Conservation (phyloP, 2,329 filamentous ascomycete species). For the Epichloe gansuensis region DNA sequence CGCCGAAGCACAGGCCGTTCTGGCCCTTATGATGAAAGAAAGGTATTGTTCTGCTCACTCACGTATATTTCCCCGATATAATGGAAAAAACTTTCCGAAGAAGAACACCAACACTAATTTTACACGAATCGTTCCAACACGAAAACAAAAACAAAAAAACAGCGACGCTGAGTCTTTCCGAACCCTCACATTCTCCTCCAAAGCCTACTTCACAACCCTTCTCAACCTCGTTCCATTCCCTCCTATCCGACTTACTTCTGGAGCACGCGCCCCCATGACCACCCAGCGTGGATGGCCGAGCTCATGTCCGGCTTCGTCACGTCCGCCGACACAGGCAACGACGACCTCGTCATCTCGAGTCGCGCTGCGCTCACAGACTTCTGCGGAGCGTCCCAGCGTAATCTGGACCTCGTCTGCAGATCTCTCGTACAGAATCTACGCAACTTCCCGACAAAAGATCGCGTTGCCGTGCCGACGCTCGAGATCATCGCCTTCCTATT, state of each 20-base stretch:
- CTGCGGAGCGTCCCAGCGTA: slow-evolving; percentile 28
- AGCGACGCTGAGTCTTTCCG: slow-evolving; percentile 26
- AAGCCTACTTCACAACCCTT: slow-evolving; percentile 44
- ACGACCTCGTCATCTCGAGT: slow-evolving; percentile 59
- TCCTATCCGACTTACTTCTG: slow-evolving; percentile 25
- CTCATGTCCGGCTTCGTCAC: slow-evolving; percentile 58
- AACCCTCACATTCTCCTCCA: slow-evolving; percentile 42
- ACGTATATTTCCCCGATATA: neutral
- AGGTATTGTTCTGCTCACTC: slow-evolving; percentile 26
- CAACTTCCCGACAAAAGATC: slow-evolving; percentile 46
- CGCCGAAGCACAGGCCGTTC: slow-evolving; percentile 45
- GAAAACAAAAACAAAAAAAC: slow-evolving; percentile 9
- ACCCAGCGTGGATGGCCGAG: slow-evolving; percentile 31
- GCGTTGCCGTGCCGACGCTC: slow-evolving; percentile 61
- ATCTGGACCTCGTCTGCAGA: slow-evolving; percentile 33
- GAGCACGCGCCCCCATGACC: slow-evolving; percentile 20
- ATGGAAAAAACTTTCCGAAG: neutral
- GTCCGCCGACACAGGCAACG: slow-evolving; percentile 67
- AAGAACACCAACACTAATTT: neutral
- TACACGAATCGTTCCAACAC: neutral
- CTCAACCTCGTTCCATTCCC: slow-evolving; percentile 32
- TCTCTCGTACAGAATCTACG: slow-evolving; percentile 44
- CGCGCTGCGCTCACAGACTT: slow-evolving; percentile 50
- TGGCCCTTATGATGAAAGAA: slow-evolving; percentile 32
- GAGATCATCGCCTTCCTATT: slow-evolving; percentile 70